Conservation (phyloP, 2,329 filamentous ascomycete genomes). For the Fusarium chlamydosporum region DNA sequence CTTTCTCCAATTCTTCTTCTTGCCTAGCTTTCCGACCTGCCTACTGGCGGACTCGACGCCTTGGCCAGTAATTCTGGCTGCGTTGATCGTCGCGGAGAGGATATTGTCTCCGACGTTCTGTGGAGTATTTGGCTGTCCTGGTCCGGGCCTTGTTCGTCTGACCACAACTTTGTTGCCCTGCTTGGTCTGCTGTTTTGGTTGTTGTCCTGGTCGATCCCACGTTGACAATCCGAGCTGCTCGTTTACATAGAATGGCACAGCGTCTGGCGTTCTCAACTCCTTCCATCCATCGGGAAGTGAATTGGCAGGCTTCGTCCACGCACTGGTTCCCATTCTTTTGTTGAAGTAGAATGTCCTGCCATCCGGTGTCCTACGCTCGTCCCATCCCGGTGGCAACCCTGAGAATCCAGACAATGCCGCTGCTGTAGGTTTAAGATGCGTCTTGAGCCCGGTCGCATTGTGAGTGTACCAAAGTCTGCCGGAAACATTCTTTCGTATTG, state of each 20-base stretch:
- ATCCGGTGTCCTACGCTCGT: constrained; percentile 46
- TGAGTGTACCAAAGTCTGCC: constrained; percentile 51
- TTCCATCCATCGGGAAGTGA: constrained; percentile 48
- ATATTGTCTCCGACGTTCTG: constrained; percentile 30
- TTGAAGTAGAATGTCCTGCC: constrained; percentile 49
- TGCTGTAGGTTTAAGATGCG: constrained; percentile 45
- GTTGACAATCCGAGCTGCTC: constrained; percentile 47
- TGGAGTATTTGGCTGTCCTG: constrained; percentile 16
- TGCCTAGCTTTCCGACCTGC: constrained; percentile 50
- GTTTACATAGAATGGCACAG: constrained; percentile 49
- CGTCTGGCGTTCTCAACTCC: constrained; percentile 48
- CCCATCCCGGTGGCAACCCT: constrained; percentile 46
- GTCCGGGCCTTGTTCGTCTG: constrained; percentile 17
- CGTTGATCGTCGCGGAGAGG: constrained; percentile 42
- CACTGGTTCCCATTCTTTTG: constrained; percentile 35
- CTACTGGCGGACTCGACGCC: constrained; percentile 40
- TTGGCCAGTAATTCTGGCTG: constrained; percentile 39
- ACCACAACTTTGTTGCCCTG: constrained; percentile 13
- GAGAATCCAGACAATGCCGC: constrained; percentile 20
- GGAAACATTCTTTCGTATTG: constrained; percentile 47
- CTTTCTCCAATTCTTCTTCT: constrained; percentile 48
- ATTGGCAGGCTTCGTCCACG: constrained; percentile 47
- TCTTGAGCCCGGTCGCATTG: constrained; percentile 46
- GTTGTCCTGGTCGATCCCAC: constrained; percentile 51
- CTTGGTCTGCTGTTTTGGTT: constrained; percentile 33